Evolutionary conservation across 2,329 filamentous ascomycete genomes (phyloP).

Genomic region (Beauveria scarabaeidicola): DNA sequence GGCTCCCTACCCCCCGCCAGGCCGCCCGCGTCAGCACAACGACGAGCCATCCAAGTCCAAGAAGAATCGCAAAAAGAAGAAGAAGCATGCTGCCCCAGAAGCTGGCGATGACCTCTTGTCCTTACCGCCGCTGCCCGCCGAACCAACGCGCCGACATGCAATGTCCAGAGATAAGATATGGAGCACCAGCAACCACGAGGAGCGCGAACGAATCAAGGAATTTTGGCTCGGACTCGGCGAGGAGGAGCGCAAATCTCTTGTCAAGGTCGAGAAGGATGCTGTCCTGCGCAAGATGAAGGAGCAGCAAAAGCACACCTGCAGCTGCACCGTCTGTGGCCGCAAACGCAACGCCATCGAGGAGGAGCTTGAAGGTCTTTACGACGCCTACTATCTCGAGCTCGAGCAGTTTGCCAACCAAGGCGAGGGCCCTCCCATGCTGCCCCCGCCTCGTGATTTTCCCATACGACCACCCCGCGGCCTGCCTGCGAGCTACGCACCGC

Average conservation of each 20-base stretch:
- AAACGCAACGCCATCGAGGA: constrained; percentile 97
- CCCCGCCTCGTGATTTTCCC: constrained; percentile 50
- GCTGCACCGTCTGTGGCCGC: constrained; percentile 91
- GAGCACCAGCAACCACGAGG: constrained; percentile 91
- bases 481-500: constrained; percentile 50
- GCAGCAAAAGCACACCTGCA: constrained; percentile 98
- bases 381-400: constrained; percentile 96
- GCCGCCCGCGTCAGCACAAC: constrained; percentile 28
- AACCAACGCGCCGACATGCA: constrained; percentile 28
- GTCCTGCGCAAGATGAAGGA: constrained; percentile 99
- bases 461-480: constrained; percentile 50
- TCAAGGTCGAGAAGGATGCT: constrained; percentile 98
- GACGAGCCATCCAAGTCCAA: constrained; percentile 36
- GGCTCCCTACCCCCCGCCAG: constrained; percentile 28
- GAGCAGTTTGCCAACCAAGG: constrained; percentile 92
- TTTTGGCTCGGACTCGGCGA: constrained; percentile 95
- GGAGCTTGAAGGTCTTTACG: constrained; percentile 93
- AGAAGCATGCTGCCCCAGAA: constrained; percentile 32
- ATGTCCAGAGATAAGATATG: constrained; percentile 81
- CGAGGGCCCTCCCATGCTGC: constrained; percentile 49
- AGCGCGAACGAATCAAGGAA: constrained; percentile 93
- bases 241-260: constrained; percentile 85
- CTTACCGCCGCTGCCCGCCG: constrained; percentile 17
- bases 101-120: constrained; percentile 14
- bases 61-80: constrained; percentile 65